phyloP scores from a whole-genome alignment of 2,329 filamentous ascomycete genomes.

The Exophiala lecanii-corni region DNA sequence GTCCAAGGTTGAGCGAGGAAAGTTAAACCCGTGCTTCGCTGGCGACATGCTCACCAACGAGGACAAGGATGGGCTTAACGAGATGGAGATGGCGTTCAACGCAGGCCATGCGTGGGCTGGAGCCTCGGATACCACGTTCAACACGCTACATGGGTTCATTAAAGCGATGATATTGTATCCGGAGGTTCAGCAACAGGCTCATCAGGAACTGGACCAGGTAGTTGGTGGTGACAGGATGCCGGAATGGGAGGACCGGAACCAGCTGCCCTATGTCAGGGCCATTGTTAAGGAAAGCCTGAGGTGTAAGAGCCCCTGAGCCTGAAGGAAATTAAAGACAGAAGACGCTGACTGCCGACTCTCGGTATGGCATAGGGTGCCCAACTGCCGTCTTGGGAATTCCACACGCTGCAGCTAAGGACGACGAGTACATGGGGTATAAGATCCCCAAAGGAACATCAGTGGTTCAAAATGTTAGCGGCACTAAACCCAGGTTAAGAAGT shows the following conservation, averaged over 20 bases:
- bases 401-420: slow-evolving; percentile 46
- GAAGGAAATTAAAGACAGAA: slow-evolving; percentile 2
- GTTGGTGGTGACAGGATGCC: slow-evolving; percentile 29
- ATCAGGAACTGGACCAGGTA: slow-evolving; percentile 35
- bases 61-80: slow-evolving; percentile 13
- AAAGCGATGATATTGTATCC: slow-evolving; percentile 40
- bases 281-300: slow-evolving; percentile 36
- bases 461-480: slow-evolving; percentile 39
- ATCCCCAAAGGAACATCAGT: slow-evolving; percentile 47
- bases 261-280: slow-evolving; percentile 35
- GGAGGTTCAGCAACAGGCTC: slow-evolving; percentile 43
- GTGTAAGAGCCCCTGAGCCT: slow-evolving; percentile 5
- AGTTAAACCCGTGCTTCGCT: slow-evolving; percentile 3
- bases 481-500: too few species aligned
- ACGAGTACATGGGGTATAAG: slow-evolving; percentile 44
- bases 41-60: slow-evolving; percentile 14
- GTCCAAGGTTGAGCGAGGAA: slow-evolving; percentile 3
- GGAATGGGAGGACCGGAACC: slow-evolving; percentile 33
- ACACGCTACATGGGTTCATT: slow-evolving; percentile 17
- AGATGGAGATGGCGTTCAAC: too few species aligned
- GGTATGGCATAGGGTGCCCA: not conserved
- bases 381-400: slow-evolving; percentile 36
- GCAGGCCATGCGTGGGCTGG: too few species aligned
- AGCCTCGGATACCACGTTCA: slow-evolving; percentile 15
- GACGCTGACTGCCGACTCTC: not conserved